A percentile compares a stretch with the other conserved stretches of the same genome.
phyloP scores from a whole-genome alignment of 169 alveolate genomes.

The Cryptosporidium xiaoi region DNA sequence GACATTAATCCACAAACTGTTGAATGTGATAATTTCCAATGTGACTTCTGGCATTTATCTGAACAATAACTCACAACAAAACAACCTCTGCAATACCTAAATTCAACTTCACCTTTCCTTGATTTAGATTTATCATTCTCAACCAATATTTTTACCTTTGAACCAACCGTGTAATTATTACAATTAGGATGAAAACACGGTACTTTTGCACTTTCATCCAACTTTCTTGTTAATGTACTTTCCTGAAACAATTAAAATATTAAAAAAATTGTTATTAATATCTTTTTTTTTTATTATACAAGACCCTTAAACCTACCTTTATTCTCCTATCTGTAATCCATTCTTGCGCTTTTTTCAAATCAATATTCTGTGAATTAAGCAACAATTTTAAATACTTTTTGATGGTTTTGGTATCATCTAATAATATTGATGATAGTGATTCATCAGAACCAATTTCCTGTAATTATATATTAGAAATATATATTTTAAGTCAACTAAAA shows the following conservation, averaged over 20 bases:
- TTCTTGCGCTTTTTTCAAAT: conserved; percentile 33
- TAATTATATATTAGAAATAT: background rate
- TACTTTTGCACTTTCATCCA: conserved; percentile 62
- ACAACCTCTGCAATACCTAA: conserved; percentile 70
- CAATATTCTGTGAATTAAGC: conserved; percentile 31
- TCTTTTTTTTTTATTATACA: background rate
- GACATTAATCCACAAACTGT: conserved; percentile 68
- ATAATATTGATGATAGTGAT: conserved; percentile 5
- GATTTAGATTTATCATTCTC: background rate
- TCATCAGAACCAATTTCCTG: conserved; percentile 62
- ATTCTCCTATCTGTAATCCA: conserved; percentile 74
- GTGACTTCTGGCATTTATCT: conserved; percentile 63
- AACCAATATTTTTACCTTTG: conserved; percentile 21
- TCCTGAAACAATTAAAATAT: conserved; percentile 14
- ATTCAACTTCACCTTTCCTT: conserved; percentile 27
- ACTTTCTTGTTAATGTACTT: conserved; percentile 41
- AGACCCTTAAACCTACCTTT: conserved; percentile 15
- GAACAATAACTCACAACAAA: conserved; percentile 72
- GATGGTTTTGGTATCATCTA: conserved; percentile 46
- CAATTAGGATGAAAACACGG: conserved; percentile 73
- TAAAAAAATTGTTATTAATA: background rate
- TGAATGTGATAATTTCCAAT: conserved; percentile 70
- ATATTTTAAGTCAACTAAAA: background rate
- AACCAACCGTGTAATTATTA: conserved; percentile 57
- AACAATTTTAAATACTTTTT: conserved; percentile 43